Base-by-base conservation (phyloP, 352 stramenopile genomes). In the Phytopythium ostracodes region DNA sequence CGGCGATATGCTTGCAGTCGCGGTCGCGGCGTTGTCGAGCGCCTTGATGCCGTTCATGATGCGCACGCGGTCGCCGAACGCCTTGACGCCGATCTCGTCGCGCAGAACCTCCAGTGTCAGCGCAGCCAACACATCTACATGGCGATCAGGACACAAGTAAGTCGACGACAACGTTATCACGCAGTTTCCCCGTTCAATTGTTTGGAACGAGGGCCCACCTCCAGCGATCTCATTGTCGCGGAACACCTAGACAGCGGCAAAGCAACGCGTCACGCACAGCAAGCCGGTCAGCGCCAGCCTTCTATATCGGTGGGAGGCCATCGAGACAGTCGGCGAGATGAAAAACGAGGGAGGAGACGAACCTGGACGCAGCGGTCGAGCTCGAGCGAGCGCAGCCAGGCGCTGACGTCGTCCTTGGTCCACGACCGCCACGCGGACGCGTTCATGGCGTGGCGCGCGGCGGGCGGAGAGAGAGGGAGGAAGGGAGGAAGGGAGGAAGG, bases 31-130 rank as follows among this genome's bases (percentile, higher is more conserved):
- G 35, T 17, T 29, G 54, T 70, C 72, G 22, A 89, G 67, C 60
- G 68, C 67, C 50, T 91, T 72, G 53, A 91, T 75, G 42, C 71
- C 75, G 46, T 86, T 80, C 22, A 75, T 54, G 47, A 91, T 79
- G 47, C 77, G 79, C 56, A 84, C 70, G 62, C 79, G 82, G 50
- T 84, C 77, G 18, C 79, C 79, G 38, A 88, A 88, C 12, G 77
- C 76, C 35, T 68, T 54, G 65, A 91, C 81, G 57, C 78, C 78
- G 24, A 91, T 62, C 47, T 89, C 79, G 46, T 86, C 78, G 51
- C 81, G 80, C 40, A 91, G 65, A 33, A 84, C 73, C 55, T 88
- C 77, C 44, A 83, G 78, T 36, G 76, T 79, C 53, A 91, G 66
- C 63, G 84, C 79, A 15, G 76, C 72, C 27, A 91, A 66, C 50